Base-by-base conservation (phyloP, 495 filamentous ascomycete species). In the Sphaerosporella brunnea region DNA sequence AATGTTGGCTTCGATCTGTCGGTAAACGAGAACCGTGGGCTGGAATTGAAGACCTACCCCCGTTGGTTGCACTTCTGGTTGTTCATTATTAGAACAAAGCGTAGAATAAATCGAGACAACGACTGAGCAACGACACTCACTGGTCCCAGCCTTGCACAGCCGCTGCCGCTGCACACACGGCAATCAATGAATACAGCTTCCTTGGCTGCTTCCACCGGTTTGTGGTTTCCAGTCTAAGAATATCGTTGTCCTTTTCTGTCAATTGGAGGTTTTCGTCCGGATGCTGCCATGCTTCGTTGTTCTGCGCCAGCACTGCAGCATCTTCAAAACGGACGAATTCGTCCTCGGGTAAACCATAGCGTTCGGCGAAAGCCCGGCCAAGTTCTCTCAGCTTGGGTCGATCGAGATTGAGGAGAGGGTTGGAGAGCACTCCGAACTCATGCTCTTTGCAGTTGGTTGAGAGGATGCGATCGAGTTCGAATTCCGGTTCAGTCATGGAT, bases 171-270 rank as follows among this genome's bases (percentile, higher is more conserved):
- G 75, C 73, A 45, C 75, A 78, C 11, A 77, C 51, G 4, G 70
- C 65, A 51, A 79, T 74, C 15, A 84, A 69, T 1, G 78, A 64
- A 55, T 79, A 80, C 57, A 85, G 74, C 2, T 73, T 67, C 52
- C 54, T 64, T 0, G 82, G 79, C 53, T 85, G 81, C 1, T 70
- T 70, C 82, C 82, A 86, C 45, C 74, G 75, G 58, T 82, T 66
- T 0, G 67, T 69, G 40, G 71, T 69, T 59, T 85, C 82, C 20
- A 67, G 68, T 8, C 66, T 62, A 23, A 84, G 57, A 5, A 73
- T 62, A 9, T 67, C 63, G 19, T 61, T 64, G 15, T 52, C 52
- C n/a, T 16, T 24, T 10, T 4, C 2, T 5, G 8, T 5, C 5
- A 39, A 15, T 39, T 39, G 36, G 16, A 39, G 36, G 36, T 39